Percentiles rank a stretch among this genome's conserved stretches.
Evolutionary conservation across 78 protist genomes (phyloP).

Genomic region (Guillardia theta): DNA sequence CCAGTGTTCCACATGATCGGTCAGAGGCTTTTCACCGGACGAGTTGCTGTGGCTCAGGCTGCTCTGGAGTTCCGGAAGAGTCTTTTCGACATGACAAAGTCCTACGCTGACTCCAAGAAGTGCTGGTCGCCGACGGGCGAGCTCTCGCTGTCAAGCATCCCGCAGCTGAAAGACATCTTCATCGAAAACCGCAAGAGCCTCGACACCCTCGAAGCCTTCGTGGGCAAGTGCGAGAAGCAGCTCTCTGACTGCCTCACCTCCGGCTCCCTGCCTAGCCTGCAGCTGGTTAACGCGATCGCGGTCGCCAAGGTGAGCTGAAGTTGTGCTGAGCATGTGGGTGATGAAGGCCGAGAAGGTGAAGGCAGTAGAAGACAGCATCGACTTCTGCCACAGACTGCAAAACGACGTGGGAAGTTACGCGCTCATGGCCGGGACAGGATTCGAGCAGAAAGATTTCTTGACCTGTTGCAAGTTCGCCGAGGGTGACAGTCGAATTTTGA

Average conservation of each 20-base stretch:
- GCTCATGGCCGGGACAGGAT: conserved; percentile 58
- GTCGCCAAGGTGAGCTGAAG: conserved; percentile 49
- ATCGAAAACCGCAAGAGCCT: not conserved
- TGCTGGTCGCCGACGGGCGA: conserved; percentile 27
- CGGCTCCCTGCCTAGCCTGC: not conserved
- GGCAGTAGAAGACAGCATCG: conserved; percentile 57
- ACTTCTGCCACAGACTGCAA: not conserved
- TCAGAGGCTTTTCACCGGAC: conserved; percentile 56
- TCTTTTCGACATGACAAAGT: not conserved
- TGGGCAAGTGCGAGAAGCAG: conserved; percentile 43
- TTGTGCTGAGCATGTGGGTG: not conserved
- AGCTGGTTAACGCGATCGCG: conserved; percentile 57
- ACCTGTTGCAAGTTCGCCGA: conserved; percentile 62
- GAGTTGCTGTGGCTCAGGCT: conserved; percentile 61
- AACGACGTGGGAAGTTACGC: conserved; percentile 51
- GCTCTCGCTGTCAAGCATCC: conserved; percentile 21
- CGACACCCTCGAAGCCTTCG: not conserved
- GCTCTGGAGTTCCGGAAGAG: conserved; percentile 41
- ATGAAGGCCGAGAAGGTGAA: not conserved
- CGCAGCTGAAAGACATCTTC: conserved; percentile 31
- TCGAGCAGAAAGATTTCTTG: conserved; percentile 54
- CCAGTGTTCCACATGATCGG: conserved; percentile 57
- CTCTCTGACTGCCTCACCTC: not conserved
- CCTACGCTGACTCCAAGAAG: conserved; percentile 36
- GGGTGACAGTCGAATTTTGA: conserved; percentile 61